Evolutionary conservation across 2,329 filamentous ascomycete genomes (phyloP), one percentile per base, ranked within the genome.

Genomic region (Dendrostoma leiphaemia): DNA sequence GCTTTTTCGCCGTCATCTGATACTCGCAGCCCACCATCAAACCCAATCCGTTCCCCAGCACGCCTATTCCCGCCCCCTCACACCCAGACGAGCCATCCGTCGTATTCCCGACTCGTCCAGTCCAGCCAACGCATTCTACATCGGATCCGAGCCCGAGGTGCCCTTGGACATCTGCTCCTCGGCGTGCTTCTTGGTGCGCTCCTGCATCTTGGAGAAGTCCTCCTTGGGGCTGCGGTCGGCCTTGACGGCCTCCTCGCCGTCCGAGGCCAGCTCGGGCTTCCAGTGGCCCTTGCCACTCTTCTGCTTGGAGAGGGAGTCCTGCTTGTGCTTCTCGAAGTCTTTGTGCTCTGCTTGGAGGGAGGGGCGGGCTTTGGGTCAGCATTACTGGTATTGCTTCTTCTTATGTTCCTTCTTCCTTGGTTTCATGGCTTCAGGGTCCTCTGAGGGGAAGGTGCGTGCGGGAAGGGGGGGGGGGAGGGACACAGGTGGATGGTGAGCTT

Each of bases 181-280:
- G 50, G 80, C 76, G 46, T 74, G 62, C 57, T 69, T 63, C 72
- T 83, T 83, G 26, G 84, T 86, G 67, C 78, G 74, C 66, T 86
- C 74, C 72, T 86, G 80, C 69, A 87, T 65, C 49, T 71, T 64
- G 59, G 72, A 58, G 37, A 81, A 71, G 59, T 78, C 69, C 47
- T 76, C 70, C 55, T 75, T 70, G n/a, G 62, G 34, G 26, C 13
- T 9, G 56, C 81, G 81, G 67, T 88, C 88, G 37, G 84, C 88
- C 74, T 82, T 86, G 71, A 94, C 78, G 62, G 83, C 83, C 69
- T 89, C 88, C 76, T 95, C 90, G 70, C 86, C 89, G 71, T 90
- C 84, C 47, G 85, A 89, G 3, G 90, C 89, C 47, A 95, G 77
- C 68, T 88, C 85, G 21, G 86, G 78, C 73, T 89, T 88, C 90